Evolutionary conservation across 176 grass and related monocot genomes (phyloP).

Genomic region (Oryza glaberrima): DNA sequence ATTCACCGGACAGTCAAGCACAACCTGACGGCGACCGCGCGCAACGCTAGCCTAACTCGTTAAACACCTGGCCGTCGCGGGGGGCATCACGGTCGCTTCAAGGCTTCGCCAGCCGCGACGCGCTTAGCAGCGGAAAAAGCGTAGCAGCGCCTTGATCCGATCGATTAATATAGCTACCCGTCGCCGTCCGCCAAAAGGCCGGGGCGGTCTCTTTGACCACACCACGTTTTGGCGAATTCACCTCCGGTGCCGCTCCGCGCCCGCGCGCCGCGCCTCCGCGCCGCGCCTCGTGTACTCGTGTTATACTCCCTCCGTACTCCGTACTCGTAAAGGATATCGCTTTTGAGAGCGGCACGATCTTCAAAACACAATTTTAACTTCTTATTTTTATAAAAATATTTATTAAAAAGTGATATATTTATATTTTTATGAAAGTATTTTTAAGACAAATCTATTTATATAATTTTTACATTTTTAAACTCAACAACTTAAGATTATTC

Average conservation of each 20-base stretch:
- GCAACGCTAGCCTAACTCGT: conserved; percentile 33
- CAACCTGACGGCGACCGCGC: background rate
- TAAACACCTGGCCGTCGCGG: conserved; percentile 43
- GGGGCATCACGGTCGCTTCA: conserved; percentile 39
- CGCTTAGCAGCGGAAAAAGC: conserved; percentile 28
- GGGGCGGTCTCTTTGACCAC: conserved; percentile 24
- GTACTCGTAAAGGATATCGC: too few relatives aligned
- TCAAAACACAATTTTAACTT: too few relatives aligned
- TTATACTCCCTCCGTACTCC: too few relatives aligned
- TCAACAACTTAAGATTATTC: too few relatives aligned
- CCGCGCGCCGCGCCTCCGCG: too few relatives aligned
- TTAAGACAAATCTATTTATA: too few relatives aligned
- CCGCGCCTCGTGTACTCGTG: background rate
- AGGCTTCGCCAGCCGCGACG: conserved; percentile 34
- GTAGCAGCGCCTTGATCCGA: background rate
- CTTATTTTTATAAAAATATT: too few relatives aligned
- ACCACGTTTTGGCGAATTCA: background rate
- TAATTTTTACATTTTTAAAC: too few relatives aligned
- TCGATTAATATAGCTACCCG: background rate
- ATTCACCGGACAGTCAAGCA: background rate
- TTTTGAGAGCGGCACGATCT: too few relatives aligned
- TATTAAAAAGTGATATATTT: too few relatives aligned
- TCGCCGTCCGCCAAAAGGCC: conserved; percentile 35
- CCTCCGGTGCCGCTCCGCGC: too few relatives aligned
- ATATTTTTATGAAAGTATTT: too few relatives aligned